Conservation (phyloP, 2,329 filamentous ascomycete species). For the Penicillium freii region DNA sequence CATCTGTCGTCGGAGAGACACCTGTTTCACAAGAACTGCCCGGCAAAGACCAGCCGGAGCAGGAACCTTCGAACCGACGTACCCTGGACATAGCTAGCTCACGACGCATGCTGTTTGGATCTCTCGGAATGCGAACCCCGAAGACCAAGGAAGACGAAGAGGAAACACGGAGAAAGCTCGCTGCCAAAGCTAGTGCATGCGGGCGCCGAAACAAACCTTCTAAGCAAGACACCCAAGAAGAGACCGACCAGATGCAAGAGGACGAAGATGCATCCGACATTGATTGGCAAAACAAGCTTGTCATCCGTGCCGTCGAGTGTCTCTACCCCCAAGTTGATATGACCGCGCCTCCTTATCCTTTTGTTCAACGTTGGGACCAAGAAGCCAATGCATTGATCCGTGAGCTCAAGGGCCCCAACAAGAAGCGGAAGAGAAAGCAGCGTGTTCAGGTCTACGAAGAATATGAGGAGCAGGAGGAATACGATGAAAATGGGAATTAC, state of each 20-base stretch:
- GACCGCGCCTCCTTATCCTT: conserved; percentile 81
- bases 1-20: conserved; percentile 12
- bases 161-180: conserved; percentile 58
- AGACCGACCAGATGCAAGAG: conserved; percentile 3
- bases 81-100: conserved; percentile 61
- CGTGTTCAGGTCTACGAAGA: conserved; percentile 48
- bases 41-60: conserved; percentile 11
- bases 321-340: conserved; percentile 66
- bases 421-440: conserved; percentile 50
- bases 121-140: conserved; percentile 67
- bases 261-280: conserved; percentile 53
- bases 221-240: not conserved
- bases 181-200: conserved; percentile 50
- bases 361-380: conserved; percentile 83
- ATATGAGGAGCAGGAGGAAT: conserved; percentile 44
- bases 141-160: conserved; percentile 68
- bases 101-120: conserved; percentile 67
- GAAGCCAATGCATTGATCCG: conserved; percentile 59
- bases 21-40: conserved; percentile 10
- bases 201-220: not conserved
- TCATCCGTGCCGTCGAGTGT: conserved; percentile 79
- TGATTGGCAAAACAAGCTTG: conserved; percentile 72
- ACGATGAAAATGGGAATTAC: conserved; percentile 38
- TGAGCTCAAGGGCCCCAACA: conserved; percentile 36
- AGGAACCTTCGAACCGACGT: conserved; percentile 35